phyloP scores from a whole-genome alignment of 169 alveolate genomes.

The Ichthyophthirius multifiliis region DNA sequence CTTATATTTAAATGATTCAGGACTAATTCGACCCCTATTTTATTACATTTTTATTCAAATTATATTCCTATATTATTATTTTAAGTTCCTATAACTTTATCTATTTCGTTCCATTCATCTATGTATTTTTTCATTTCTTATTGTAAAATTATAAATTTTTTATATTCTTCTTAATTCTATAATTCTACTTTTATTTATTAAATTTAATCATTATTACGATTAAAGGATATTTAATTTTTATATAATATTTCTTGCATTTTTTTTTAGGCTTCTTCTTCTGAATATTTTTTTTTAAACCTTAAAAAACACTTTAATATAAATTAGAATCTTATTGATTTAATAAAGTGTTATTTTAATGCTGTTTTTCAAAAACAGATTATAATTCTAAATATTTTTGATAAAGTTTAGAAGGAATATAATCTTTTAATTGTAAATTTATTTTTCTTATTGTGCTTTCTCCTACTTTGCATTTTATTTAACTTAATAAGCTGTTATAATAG shows the following conservation, averaged over 20 bases:
- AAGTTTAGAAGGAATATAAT: neutral
- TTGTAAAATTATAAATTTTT: too few species aligned
- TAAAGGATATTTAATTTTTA: too few species aligned
- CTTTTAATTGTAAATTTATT: neutral
- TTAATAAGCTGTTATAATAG: neutral
- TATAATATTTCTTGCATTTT: too few species aligned
- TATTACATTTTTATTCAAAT: neutral
- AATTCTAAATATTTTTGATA: neutral
- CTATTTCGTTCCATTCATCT: neutral
- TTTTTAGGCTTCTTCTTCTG: too few species aligned
- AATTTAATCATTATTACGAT: too few species aligned
- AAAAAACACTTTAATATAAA: neutral
- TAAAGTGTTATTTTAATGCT: neutral
- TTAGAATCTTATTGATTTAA: neutral
- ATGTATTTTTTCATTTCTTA: neutral
- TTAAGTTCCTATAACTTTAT: neutral
- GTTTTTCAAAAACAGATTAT: neutral
- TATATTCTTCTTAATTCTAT: too few species aligned
- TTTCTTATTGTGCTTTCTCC: neutral
- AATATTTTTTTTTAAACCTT: too few species aligned
- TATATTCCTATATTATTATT: neutral
- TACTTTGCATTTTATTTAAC: too few species aligned
- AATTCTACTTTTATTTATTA: too few species aligned
- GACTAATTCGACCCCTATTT: neutral
- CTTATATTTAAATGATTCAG: neutral